These are phyloP conservation scores for Amniculicola lignicola DNA, from an alignment of 495 filamentous ascomycete species.

Conservation along the genomic window DNA sequence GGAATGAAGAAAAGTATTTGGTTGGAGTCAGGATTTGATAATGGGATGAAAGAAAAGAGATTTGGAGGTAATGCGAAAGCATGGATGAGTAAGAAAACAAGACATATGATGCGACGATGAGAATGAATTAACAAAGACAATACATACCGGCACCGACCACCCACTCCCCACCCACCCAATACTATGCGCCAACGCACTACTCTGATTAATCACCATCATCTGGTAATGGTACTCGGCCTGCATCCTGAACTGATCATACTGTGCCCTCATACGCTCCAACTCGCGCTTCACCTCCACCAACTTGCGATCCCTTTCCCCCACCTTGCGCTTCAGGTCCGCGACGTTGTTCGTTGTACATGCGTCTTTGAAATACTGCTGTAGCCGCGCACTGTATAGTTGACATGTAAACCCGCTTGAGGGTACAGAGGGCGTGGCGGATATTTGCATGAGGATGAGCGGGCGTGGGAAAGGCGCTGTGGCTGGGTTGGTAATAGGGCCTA, in stretches of 20 bases:
- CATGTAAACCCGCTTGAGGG: slow-evolving; percentile 7
- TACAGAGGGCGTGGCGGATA: too few relatives aligned
- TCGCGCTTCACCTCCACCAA: background rate
- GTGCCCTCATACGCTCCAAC: background rate
- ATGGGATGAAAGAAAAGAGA: too few relatives aligned
- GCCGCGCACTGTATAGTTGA: background rate
- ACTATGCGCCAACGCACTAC: background rate
- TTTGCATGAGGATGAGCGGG: background rate
- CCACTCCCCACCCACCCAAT: background rate
- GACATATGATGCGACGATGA: too few relatives aligned
- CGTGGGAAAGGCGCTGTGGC: background rate
- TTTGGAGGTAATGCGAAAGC: too few relatives aligned
- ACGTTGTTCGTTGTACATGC: background rate
- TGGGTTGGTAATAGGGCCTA: background rate
- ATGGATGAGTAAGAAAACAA: too few relatives aligned
- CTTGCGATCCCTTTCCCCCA: background rate
- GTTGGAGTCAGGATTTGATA: too few relatives aligned
- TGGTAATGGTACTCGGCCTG: background rate
- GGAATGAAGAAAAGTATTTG: too few relatives aligned
- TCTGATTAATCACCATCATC: background rate
- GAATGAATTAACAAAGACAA: background rate
- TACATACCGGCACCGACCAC: background rate
- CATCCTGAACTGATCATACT: background rate
- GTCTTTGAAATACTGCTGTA: background rate
- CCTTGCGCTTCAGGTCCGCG: background rate